These are phyloP conservation scores for Aspergillus heteromorphus DNA, from an alignment of 495 filamentous ascomycete species.

Conservation along the genomic window DNA sequence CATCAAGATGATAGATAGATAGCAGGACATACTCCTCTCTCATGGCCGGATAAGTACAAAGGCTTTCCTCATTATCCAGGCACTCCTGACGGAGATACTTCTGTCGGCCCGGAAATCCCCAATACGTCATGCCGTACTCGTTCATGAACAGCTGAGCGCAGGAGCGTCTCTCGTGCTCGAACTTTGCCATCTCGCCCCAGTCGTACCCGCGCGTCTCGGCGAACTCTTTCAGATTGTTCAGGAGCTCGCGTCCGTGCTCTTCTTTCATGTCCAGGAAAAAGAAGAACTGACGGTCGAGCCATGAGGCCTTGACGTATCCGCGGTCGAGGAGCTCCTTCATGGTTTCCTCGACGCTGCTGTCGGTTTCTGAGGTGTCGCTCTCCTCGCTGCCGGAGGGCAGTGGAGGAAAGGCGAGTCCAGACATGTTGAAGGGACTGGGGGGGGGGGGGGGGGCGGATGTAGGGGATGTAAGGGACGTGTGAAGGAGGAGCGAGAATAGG, in stretches of 20 bases:
- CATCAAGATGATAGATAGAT: neutral
- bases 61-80: neutral
- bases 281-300: constrained; percentile 12
- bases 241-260: constrained; percentile 10
- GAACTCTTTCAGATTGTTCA: constrained; percentile 2
- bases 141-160: constrained; percentile 9
- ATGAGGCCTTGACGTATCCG: constrained; percentile 2
- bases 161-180: neutral
- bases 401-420: too few species aligned
- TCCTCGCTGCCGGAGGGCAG: too few species aligned
- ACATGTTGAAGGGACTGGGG: too few species aligned
- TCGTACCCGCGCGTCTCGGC: neutral
- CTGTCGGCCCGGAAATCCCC: constrained; percentile 7
- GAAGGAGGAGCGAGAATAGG: too few species aligned
- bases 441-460: too few species aligned
- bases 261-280: constrained; percentile 17
- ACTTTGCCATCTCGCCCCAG: neutral
- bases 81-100: constrained; percentile 5
- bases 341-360: neutral
- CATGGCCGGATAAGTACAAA: constrained; percentile 6
- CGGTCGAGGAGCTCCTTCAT: constrained; percentile 11
- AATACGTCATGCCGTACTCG: constrained; percentile 2
- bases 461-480: too few species aligned
- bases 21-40: constrained; percentile 9
- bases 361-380: neutral